Percentiles rank a stretch among this genome's conserved stretches.
Conservation (phyloP, 2,329 filamentous ascomycete species). For the Phoma herbarum region DNA sequence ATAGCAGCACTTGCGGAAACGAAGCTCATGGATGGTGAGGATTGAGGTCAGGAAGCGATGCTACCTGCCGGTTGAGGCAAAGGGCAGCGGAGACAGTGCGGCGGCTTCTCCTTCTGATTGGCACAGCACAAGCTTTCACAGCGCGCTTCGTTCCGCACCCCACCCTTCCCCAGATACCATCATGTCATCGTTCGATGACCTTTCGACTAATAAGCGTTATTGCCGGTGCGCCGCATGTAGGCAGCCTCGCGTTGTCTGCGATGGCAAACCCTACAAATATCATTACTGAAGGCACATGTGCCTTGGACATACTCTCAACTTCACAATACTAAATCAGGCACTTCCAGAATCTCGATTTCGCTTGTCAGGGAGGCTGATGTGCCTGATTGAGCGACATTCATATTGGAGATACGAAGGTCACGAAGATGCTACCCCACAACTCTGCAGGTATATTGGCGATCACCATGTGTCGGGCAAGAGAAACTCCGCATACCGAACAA, state of each 20-base stretch:
- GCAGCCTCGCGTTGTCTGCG: neutral
- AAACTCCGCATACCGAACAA: slow-evolving; percentile 8
- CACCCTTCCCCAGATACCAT: neutral
- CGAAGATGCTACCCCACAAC: slow-evolving; percentile 6
- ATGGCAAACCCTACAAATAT: neutral
- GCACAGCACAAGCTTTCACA: neutral
- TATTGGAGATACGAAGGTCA: slow-evolving; percentile 1
- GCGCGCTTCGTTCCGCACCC: neutral
- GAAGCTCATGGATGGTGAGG: neutral
- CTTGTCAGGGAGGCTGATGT: neutral
- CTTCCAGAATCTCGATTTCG: neutral
- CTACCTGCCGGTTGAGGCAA: neutral
- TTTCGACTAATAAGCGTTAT: neutral
- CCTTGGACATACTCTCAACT: neutral
- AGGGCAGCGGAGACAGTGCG: neutral
- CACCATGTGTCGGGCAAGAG: slow-evolving; percentile 2
- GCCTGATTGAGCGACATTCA: neutral
- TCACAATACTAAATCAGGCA: neutral
- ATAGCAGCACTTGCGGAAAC: neutral
- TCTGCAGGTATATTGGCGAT: slow-evolving; percentile 4
- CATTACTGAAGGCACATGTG: too few relatives aligned
- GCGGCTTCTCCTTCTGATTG: neutral
- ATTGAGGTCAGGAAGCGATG: neutral
- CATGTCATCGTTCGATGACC: neutral
- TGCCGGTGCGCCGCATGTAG: neutral